Percentiles rank a stretch among this genome's conserved stretches.
phyloP scores from a whole-genome alignment of 2,329 filamentous ascomycete genomes.

The Colletotrichum sp. region DNA sequence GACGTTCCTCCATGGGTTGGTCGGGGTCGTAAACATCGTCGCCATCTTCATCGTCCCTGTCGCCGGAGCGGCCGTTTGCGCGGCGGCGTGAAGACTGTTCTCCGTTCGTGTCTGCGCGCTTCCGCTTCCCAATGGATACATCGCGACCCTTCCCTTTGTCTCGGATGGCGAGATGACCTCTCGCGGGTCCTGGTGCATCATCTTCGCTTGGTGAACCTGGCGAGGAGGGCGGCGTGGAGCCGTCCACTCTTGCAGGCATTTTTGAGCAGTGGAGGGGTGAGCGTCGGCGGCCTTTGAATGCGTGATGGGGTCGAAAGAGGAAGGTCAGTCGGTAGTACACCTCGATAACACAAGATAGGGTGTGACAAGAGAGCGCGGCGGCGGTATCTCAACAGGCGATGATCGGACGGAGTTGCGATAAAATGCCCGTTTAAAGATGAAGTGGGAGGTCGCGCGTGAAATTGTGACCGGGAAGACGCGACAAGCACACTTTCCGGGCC shows the following conservation, averaged over 20 bases:
- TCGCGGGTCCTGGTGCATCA: not conserved
- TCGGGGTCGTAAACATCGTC: constrained; percentile 76
- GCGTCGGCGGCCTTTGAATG: not conserved
- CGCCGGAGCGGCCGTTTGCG: constrained; percentile 11
- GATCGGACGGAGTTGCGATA: not conserved
- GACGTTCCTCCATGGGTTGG: constrained; percentile 76
- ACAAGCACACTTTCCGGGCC: constrained; percentile 1
- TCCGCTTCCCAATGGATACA: constrained; percentile 16
- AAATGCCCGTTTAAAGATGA: not conserved
- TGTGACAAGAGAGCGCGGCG: not conserved
- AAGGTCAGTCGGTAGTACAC: not conserved
- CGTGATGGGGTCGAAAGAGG: not conserved
- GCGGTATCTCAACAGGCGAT: not conserved
- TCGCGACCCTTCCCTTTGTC: constrained; percentile 30
- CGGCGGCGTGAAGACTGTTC: constrained; percentile 11
- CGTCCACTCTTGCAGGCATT: constrained; percentile 13
- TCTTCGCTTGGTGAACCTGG: constrained; percentile 19
- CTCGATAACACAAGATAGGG: not conserved
- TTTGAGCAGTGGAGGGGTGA: not conserved
- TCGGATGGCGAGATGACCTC: constrained; percentile 28
- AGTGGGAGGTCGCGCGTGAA: not conserved
- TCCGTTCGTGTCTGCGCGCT: constrained; percentile 16
- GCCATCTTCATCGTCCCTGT: constrained; percentile 17
- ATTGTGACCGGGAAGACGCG: constrained; percentile 14
- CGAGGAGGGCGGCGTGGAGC: constrained; percentile 24